Evolutionary conservation across 1,284 basidiomycete species (phyloP).

Genomic region (Boletus smithii): DNA sequence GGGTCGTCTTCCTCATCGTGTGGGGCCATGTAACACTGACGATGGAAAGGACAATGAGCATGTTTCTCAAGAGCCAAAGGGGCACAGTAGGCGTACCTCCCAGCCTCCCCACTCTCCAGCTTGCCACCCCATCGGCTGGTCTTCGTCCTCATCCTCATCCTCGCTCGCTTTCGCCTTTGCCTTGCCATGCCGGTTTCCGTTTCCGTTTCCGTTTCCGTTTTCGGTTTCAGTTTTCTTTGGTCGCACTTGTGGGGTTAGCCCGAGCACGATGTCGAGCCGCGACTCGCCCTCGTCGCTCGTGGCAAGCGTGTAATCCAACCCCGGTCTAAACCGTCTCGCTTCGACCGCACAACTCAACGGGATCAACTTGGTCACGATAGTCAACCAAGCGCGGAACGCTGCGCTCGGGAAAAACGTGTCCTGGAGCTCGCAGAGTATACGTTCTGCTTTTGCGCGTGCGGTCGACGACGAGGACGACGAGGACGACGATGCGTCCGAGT

Average conservation of each 20-base stretch:
- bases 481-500: too few species aligned
- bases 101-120: constrained; percentile 87
- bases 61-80: neutral
- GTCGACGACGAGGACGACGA: constrained; percentile 15
- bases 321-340: constrained; percentile 87
- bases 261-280: constrained; percentile 86
- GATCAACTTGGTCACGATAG: constrained; percentile 75
- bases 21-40: constrained; percentile 90
- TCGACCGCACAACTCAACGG: constrained; percentile 73
- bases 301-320: constrained; percentile 94
- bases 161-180: constrained; percentile 27
- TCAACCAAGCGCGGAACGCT: constrained; percentile 90
- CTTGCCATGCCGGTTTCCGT: constrained; percentile 14
- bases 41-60: neutral
- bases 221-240: constrained; percentile 15
- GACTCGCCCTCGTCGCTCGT: constrained; percentile 83
- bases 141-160: constrained; percentile 36
- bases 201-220: too few species aligned
- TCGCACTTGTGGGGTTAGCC: constrained; percentile 79
- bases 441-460: constrained; percentile 45
- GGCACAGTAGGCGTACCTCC: constrained; percentile 63
- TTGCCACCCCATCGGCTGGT: constrained; percentile 59
- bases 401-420: constrained; percentile 74
- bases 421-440: constrained; percentile 59
- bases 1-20: constrained; percentile 93